Percentiles rank a stretch among this genome's conserved stretches.
Evolutionary conservation across 371 early-diverging fungal genomes (phyloP).

Genomic region (Haplosporangium sp.): DNA sequence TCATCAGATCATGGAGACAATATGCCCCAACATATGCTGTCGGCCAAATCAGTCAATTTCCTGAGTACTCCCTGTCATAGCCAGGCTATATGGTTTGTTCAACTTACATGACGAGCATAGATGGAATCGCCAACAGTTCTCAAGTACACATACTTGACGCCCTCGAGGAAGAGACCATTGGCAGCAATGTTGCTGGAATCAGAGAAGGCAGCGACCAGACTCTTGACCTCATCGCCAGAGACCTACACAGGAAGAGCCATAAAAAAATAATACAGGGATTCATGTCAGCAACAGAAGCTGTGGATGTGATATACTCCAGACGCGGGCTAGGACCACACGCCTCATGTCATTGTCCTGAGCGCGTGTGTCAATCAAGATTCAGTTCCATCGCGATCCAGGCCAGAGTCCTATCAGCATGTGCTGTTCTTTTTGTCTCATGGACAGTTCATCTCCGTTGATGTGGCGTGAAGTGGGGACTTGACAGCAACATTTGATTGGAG

Average conservation of each 20-base stretch:
- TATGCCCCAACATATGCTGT: neutral
- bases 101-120: conserved; percentile 83
- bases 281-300: neutral
- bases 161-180: conserved; percentile 74
- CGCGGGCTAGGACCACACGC: no score
- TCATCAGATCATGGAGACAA: neutral
- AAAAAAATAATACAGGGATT: neutral
- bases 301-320: neutral
- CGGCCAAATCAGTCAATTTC: neutral
- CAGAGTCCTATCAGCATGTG: no score
- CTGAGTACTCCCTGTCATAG: neutral
- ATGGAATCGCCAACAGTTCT: conserved; percentile 69
- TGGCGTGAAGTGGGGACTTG: no score
- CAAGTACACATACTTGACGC: conserved; percentile 81
- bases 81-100: neutral
- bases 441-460: no score
- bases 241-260: conserved; percentile 57
- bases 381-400: no score
- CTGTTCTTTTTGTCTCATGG: no score
- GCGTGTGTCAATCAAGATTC: neutral
- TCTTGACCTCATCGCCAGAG: conserved; percentile 64
- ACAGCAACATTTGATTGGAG: no score
- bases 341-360: no score
- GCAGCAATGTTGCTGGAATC: conserved; percentile 69
- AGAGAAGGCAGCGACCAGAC: conserved; percentile 72